Evolutionary conservation across 2,329 filamentous ascomycete species (phyloP).

Genomic region (Tothia fuscella): DNA sequence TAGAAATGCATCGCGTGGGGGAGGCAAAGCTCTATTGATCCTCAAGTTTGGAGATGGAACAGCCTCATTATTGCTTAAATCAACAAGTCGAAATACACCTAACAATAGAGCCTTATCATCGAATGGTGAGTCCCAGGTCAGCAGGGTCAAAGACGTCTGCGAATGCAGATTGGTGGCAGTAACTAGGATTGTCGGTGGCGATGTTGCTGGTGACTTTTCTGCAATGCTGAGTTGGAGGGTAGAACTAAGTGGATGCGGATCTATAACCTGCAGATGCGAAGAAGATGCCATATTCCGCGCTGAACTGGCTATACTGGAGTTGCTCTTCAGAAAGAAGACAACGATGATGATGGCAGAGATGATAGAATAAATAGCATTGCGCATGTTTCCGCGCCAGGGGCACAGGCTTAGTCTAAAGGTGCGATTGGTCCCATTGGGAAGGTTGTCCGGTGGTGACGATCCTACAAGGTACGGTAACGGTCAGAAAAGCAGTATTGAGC

Average conservation of each 20-base stretch:
- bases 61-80: slow-evolving; percentile 19
- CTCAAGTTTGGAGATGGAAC: slow-evolving; percentile 22
- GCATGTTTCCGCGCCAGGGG: too few species aligned
- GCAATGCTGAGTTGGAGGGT: slow-evolving; percentile 2
- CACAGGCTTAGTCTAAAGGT: too few species aligned
- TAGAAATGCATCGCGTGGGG: slow-evolving; percentile 23
- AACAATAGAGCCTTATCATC: slow-evolving; percentile 26
- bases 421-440: too few species aligned
- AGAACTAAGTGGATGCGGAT: slow-evolving; percentile 4
- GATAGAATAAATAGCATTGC: too few species aligned
- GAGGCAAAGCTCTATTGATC: slow-evolving; percentile 27
- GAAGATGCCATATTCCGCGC: slow-evolving; percentile 1
- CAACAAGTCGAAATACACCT: slow-evolving; percentile 24
- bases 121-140: slow-evolving; percentile 30
- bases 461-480: too few species aligned
- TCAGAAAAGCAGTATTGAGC: too few species aligned
- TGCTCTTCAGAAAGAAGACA: background rate
- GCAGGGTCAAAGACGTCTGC: slow-evolving; percentile 23
- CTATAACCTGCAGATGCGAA: background rate
- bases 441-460: too few species aligned
- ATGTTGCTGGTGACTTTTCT: slow-evolving; percentile 17
- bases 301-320: slow-evolving; percentile 2
- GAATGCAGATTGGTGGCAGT: slow-evolving; percentile 26
- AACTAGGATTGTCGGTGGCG: slow-evolving; percentile 23
- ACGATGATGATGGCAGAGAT: background rate